These are phyloP conservation scores for Nemania diffusa DNA, from an alignment of 2,329 filamentous ascomycete species.

Conservation along the genomic window DNA sequence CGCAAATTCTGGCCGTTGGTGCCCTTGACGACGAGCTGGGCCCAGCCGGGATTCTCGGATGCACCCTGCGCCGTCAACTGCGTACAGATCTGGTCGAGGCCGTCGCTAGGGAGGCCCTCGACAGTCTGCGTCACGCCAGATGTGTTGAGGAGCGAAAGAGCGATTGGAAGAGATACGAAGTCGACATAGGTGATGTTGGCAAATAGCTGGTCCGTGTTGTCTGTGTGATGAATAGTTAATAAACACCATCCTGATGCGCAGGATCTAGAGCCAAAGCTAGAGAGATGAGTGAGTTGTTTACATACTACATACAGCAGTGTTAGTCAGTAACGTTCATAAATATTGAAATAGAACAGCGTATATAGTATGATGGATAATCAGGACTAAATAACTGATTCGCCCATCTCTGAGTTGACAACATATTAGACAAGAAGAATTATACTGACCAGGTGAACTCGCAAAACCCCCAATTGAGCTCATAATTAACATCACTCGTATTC, in stretches of 20 bases:
- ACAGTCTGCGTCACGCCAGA: slow-evolving; percentile 58
- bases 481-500: slow-evolving; percentile 72
- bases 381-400: background rate
- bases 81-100: slow-evolving; percentile 58
- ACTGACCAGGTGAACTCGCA: slow-evolving; percentile 58
- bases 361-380: background rate
- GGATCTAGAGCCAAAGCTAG: too few species aligned
- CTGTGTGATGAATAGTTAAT: slow-evolving; percentile 54
- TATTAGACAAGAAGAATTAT: background rate
- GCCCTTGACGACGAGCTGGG: slow-evolving; percentile 59
- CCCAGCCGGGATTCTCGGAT: slow-evolving; percentile 62
- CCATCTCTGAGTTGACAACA: background rate
- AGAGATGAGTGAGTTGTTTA: background rate
- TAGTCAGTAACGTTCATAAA: background rate
- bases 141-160: slow-evolving; percentile 62
- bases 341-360: background rate
- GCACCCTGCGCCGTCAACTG: slow-evolving; percentile 58
- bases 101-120: slow-evolving; percentile 59
- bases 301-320: slow-evolving; percentile 26
- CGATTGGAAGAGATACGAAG: slow-evolving; percentile 75
- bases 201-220: slow-evolving; percentile 69
- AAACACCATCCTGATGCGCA: background rate
- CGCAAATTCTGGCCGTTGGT: slow-evolving; percentile 57
- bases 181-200: slow-evolving; percentile 80
- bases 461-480: slow-evolving; percentile 71